A percentile compares a stretch with the other conserved stretches of the same genome.
Evolutionary conservation across 2,329 filamentous ascomycete genomes (phyloP).

Genomic region (Hawksworthiomyces lignivorus): DNA sequence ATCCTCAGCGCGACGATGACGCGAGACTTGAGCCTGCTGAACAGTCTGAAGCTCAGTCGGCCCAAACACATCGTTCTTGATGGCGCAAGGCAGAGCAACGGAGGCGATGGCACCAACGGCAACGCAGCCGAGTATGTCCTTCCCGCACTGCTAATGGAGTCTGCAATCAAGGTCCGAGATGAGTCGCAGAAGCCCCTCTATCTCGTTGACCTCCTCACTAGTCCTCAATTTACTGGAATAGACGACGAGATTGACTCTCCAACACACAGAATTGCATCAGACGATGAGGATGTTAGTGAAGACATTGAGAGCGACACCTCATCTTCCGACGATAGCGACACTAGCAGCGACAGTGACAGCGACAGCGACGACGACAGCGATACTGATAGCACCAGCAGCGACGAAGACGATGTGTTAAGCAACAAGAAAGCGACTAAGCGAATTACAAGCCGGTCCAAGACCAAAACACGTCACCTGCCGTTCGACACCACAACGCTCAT

Average conservation of each 20-base stretch:
- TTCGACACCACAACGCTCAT: conserved; percentile 54
- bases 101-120: conserved; percentile 27
- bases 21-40: conserved; percentile 71
- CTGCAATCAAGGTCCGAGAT: conserved; percentile 60
- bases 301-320: not conserved
- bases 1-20: conserved; percentile 92
- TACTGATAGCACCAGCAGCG: conserved; percentile 15
- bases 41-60: conserved; percentile 60
- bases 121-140: conserved; percentile 35
- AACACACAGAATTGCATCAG: no score
- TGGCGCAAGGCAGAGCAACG: conserved; percentile 30
- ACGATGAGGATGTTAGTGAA: not conserved
- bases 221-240: conserved; percentile 14
- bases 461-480: not conserved
- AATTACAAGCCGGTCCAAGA: not conserved
- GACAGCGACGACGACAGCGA: conserved; percentile 13
- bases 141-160: conserved; percentile 56
- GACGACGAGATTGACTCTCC: not conserved
- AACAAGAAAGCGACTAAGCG: conserved; percentile 5
- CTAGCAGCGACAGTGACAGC: not conserved
- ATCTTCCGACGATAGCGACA: not conserved
- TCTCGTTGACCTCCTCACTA: conserved; percentile 66
- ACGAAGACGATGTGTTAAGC: conserved; percentile 9
- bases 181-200: conserved; percentile 72
- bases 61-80: conserved; percentile 74